Percentiles rank a stretch among this genome's conserved stretches.
phyloP scores from a whole-genome alignment of 345 rosid genomes.

The Eucalyptus sp. region DNA sequence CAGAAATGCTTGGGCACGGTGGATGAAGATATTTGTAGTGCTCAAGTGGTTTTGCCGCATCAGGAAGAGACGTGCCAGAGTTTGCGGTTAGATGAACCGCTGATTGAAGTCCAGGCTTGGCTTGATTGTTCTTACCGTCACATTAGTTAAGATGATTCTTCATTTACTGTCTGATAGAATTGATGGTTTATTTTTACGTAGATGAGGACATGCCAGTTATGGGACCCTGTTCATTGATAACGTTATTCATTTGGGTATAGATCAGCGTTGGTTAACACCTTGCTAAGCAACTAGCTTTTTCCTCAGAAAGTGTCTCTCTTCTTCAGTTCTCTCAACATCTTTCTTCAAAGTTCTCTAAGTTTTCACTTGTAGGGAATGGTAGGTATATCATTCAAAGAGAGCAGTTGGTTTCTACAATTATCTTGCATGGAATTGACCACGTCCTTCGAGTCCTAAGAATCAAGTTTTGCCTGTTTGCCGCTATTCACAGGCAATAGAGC shows the following conservation, averaged over 20 bases:
- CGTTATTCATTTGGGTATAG: no score
- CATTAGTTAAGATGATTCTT: no score
- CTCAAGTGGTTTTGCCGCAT: background rate
- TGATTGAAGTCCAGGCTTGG: background rate
- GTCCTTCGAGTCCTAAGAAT: background rate
- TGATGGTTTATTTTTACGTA: background rate
- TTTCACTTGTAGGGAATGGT: background rate
- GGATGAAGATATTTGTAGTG: rapidly evolving
- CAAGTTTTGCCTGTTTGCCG: background rate
- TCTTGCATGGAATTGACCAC: background rate
- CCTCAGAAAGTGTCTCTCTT: background rate
- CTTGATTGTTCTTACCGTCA: no score
- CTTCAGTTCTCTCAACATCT: background rate
- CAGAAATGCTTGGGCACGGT: no score
- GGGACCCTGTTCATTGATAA: no score
- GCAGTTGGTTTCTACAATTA: background rate
- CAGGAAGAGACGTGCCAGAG: background rate
- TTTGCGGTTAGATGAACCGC: background rate
- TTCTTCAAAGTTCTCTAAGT: background rate
- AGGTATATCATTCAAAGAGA: background rate
- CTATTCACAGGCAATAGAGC: background rate
- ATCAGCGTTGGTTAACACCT: rapidly evolving
- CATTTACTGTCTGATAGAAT: rapidly evolving
- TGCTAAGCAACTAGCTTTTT: no score
- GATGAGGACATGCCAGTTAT: background rate